phyloP scores from a whole-genome alignment of 2,329 filamentous ascomycete genomes.

The Fusarium nurragi region DNA sequence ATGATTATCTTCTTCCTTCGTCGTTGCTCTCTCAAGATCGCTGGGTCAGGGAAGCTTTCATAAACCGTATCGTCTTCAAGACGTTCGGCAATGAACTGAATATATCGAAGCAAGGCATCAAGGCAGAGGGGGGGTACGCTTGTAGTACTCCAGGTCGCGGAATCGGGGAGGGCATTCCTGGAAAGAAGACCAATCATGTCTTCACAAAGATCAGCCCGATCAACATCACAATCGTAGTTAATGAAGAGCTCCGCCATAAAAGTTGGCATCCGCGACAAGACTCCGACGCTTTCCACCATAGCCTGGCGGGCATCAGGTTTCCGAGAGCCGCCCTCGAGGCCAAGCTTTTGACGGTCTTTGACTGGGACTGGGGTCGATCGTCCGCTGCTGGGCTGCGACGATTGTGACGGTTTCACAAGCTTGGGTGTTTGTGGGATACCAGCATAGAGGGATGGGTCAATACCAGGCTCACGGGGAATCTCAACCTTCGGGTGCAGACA shows the following conservation, averaged over 20 bases:
- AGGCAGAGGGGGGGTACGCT: slow-evolving; percentile 96
- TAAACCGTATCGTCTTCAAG: slow-evolving; percentile 73
- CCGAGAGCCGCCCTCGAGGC: slow-evolving; percentile 87
- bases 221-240: slow-evolving; percentile 97
- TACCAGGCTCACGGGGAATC: slow-evolving; percentile 88
- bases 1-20: slow-evolving; percentile 88
- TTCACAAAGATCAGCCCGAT: slow-evolving; percentile 90
- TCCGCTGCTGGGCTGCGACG: slow-evolving; percentile 80
- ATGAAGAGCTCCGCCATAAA: slow-evolving; percentile 97
- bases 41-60: slow-evolving; percentile 73
- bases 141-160: slow-evolving; percentile 98
- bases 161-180: slow-evolving; percentile 94
- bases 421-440: slow-evolving; percentile 93
- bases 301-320: slow-evolving; percentile 96
- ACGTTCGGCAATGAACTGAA: slow-evolving; percentile 91
- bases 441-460: slow-evolving; percentile 90
- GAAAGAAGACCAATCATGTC: slow-evolving; percentile 94
- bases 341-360: slow-evolving; percentile 90
- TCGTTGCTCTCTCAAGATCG: slow-evolving; percentile 74
- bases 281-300: slow-evolving; percentile 97
- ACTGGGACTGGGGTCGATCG: slow-evolving; percentile 89
- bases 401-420: slow-evolving; percentile 75
- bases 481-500: slow-evolving; percentile 95
- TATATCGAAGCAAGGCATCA: slow-evolving; percentile 88
- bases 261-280: slow-evolving; percentile 88